phyloP scores from a whole-genome alignment of 257 asterid genomes.

The Jacaranda copaia region DNA sequence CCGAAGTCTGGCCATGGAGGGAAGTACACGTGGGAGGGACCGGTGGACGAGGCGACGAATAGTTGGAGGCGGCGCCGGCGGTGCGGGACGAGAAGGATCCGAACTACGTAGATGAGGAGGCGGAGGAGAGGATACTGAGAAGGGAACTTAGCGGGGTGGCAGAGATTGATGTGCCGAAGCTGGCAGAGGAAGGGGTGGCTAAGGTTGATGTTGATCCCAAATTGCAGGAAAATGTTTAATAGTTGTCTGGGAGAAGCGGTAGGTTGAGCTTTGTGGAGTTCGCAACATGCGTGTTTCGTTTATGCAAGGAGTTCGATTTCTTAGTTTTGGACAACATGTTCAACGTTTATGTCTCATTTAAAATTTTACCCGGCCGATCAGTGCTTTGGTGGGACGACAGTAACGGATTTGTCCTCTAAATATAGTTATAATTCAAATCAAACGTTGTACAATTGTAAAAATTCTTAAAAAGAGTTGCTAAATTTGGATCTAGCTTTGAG shows the following conservation, averaged over 20 bases:
- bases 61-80: constrained; percentile 49
- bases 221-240: constrained; percentile 39
- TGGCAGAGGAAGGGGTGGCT: constrained; percentile 52
- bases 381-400: too few relatives aligned
- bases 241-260: background rate
- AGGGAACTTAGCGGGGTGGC: constrained; percentile 50
- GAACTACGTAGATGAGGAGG: constrained; percentile 66
- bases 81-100: constrained; percentile 61
- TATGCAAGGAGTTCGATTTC: too few relatives aligned
- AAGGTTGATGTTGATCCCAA: constrained; percentile 53
- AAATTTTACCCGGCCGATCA: too few relatives aligned
- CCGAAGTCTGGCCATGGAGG: constrained; percentile 66
- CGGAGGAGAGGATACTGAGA: constrained; percentile 42
- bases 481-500: too few relatives aligned
- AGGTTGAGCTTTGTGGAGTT: background rate
- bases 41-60: constrained; percentile 22
- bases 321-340: too few relatives aligned
- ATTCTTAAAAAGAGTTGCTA: too few relatives aligned
- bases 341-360: too few relatives aligned
- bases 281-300: too few relatives aligned
- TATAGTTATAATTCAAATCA: too few relatives aligned
- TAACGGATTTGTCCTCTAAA: too few relatives aligned
- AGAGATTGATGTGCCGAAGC: constrained; percentile 52
- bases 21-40: constrained; percentile 75
- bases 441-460: too few relatives aligned